Base-by-base conservation (phyloP, 2,329 filamentous ascomycete species). In the Cyphellophora europaea region DNA sequence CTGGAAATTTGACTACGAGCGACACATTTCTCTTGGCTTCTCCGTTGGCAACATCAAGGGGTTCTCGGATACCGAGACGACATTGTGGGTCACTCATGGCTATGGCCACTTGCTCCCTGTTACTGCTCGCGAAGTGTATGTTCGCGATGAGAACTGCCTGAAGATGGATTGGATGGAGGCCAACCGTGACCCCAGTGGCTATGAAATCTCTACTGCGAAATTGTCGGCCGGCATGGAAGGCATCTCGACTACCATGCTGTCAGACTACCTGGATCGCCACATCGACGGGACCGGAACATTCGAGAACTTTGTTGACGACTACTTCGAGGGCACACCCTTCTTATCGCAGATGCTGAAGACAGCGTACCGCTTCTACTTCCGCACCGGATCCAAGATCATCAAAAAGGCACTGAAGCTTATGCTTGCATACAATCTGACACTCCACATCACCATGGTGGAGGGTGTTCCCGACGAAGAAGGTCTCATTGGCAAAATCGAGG, bases 321-420 rank as follows among this genome's bases (percentile, higher is more conserved):
- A 94, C 63, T 96, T 95, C 49, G 87, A 93, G 58, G 89, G 88
- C 35, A 95, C 89, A 2, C 85, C 81, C 14, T 96, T 96, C 67
- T 72, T 96, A 53, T 94, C 87, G 4, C 86, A 95, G 63, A 89
- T 96, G 52, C 74, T 96, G 52, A 94, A 94, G 76, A 95, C 88
- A 1, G 87, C 86, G 5, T 88, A 93, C 65, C 85, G 85, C 53
- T 95, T 83, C 67, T 94, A 93, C 65, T 73, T 76, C 61, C 87
- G 88, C 61, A 85, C 91, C 58, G 81, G 86, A 64, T 74, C 85
- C 40, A 82, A 83, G 2, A 84, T 94, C 48, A 86, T 96, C 57
- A 85, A 88, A 55, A 95, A 96, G 67, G 88, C 88, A 1, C 71
- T 96, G 50, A 95, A 95, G 69, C 77, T 95, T 35, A 84, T 95